A percentile compares a stretch with the other conserved stretches of the same genome.
Conservation (phyloP, 179 eudicot species). For the Monotropa hypopitys region DNA sequence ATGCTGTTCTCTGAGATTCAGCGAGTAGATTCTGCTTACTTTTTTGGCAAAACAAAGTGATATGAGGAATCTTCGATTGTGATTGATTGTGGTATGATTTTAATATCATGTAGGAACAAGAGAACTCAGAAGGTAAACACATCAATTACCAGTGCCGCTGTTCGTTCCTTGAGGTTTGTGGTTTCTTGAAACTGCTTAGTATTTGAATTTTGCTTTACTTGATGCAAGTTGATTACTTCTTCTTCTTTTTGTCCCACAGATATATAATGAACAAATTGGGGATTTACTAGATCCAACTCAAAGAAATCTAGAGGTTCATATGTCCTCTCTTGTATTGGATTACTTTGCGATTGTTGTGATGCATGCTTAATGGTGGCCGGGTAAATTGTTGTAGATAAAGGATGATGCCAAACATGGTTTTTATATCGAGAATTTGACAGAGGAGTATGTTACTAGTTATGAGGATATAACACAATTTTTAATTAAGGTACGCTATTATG, state of each 20-base stretch:
- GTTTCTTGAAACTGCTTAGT: not conserved
- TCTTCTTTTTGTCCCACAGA: conserved; percentile 23
- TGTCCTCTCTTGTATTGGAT: not conserved
- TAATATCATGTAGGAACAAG: conserved; percentile 39
- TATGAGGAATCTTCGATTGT: not conserved
- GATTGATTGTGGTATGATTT: not conserved
- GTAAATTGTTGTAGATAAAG: conserved; percentile 47
- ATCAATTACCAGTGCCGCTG: conserved; percentile 86
- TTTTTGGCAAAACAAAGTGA: not conserved
- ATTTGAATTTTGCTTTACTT: not conserved
- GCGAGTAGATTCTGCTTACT: conserved; percentile 30
- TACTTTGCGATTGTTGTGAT: not conserved
- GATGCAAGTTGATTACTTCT: not conserved
- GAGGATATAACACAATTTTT: conserved; percentile 73
- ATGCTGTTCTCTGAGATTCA: conserved; percentile 74
- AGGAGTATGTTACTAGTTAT: conserved; percentile 73
- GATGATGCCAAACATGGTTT: conserved; percentile 74
- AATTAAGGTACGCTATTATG: conserved; percentile 43
- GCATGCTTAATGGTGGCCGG: conserved; percentile 1
- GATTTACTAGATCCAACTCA: conserved; percentile 89
- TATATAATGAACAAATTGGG: conserved; percentile 71
- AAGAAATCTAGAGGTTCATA: conserved; percentile 64
- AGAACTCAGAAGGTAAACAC: conserved; percentile 44
- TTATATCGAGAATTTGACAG: conserved; percentile 78
- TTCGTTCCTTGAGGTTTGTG: conserved; percentile 89